Conservation (phyloP, 106 monocot species). For the Iris macrosiphon region DNA sequence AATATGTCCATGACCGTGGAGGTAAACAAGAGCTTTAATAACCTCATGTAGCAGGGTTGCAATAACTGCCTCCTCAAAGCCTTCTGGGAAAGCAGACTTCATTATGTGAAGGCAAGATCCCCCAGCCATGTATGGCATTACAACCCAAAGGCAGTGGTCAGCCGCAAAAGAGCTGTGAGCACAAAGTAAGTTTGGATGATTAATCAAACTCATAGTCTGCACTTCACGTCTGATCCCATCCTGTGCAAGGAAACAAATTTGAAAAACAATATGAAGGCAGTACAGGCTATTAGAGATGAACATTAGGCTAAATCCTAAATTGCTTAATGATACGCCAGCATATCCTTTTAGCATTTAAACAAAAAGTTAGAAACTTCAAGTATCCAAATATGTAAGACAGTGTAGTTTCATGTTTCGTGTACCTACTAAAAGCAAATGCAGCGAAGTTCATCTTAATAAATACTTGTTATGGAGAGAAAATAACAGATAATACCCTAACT, state of each 20-base stretch:
- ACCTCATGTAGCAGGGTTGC: constrained; percentile 82
- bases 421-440: too few species aligned
- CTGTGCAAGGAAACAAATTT: constrained; percentile 37
- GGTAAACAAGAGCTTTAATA: constrained; percentile 94
- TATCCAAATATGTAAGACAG: too few species aligned
- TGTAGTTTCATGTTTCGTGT: too few species aligned
- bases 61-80: constrained; percentile 92
- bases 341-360: too few species aligned
- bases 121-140: constrained; percentile 95
- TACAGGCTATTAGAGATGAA: too few species aligned
- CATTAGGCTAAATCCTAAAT: too few species aligned
- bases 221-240: constrained; percentile 96
- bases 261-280: too few species aligned
- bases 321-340: too few species aligned
- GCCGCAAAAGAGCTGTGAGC: constrained; percentile 90
- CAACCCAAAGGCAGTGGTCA: constrained; percentile 75
- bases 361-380: too few species aligned
- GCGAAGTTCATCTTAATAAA: too few species aligned
- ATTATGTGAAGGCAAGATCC: constrained; percentile 97
- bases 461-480: too few species aligned
- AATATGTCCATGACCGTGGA: constrained; percentile 85
- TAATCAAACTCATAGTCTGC: constrained; percentile 77
- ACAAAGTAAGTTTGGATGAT: constrained; percentile 84
- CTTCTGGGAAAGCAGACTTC: constrained; percentile 74
- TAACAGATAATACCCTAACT: too few species aligned